Base-by-base conservation (phyloP, 352 stramenopile species). In the Phytophthora podocarpi region DNA sequence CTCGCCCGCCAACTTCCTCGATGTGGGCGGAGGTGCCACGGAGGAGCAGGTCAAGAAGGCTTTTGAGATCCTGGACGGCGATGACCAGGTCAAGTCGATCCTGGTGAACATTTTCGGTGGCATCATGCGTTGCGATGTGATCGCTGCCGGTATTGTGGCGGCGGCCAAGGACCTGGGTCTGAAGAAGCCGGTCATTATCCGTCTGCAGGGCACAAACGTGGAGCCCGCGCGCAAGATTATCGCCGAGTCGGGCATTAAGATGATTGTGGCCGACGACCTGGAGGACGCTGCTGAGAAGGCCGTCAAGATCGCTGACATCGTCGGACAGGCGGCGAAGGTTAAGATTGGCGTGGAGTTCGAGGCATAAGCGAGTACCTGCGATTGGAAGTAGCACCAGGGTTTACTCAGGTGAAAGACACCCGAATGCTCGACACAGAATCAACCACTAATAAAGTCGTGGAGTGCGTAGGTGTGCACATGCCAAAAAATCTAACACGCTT, bases 81-180 rank as follows among this genome's bases (percentile, higher is more conserved):
- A 99, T 78, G 65, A 87, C 31, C 93, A 98, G 49, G 97, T 99
- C 71, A 96, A 99, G 78, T 96, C 94, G 37, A 98, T 99, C 64
- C 80, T 99, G 15, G 96, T 99, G 42, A 99, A 99, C 81, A 99
- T 99, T 61, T 99, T 99, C 72, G 97, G 97, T 47, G 97, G 97
- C 43, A 99, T 99, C 81, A 99, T 99, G 97, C 85, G 95, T 55
- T 99, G 97, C 72, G 96, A 99, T 75, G 90, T 98, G 23, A 98
- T 99, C 63, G 92, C 92, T 9, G 86, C 87, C 15, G 97, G 97
- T 49, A 98, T 99, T 55, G 96, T 99, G 52, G 95, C 96, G 50
- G 97, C 96, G 41, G 95, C 90, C 50, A 97, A 98, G 76, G 89
- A 98, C 62, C 82, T 99, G 66, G 97, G 93, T 18, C 80, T 99